Conservation (phyloP, 2,329 filamentous ascomycete genomes). For the Cordyceps tenuipes region DNA sequence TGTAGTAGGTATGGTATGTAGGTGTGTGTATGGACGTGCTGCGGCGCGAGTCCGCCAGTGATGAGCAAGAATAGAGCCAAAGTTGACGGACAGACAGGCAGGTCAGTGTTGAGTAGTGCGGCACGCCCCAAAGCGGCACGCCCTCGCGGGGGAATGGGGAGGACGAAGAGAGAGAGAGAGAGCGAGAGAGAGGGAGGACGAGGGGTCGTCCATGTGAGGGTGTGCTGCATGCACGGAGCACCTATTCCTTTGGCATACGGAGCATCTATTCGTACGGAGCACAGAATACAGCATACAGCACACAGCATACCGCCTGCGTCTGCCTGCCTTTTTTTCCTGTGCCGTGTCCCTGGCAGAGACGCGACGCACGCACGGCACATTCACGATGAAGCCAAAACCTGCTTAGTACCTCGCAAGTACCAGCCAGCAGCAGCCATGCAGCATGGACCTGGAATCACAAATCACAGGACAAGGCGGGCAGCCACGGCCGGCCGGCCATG, state of each 20-base stretch:
- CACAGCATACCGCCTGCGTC: too few species aligned
- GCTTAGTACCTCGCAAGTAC: not conserved
- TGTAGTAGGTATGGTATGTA: too few species aligned
- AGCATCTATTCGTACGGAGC: too few species aligned
- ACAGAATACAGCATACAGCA: not conserved
- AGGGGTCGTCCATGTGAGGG: not conserved
- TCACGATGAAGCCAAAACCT: not conserved
- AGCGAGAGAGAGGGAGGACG: not conserved
- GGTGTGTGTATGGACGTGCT: not conserved
- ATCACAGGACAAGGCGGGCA: too few species aligned
- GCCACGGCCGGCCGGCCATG: too few species aligned
- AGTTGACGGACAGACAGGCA: not conserved
- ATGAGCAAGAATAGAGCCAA: constrained; percentile 9
- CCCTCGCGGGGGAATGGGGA: not conserved
- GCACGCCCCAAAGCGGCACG: not conserved
- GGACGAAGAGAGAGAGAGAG: not conserved
- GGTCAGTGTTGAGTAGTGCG: not conserved
- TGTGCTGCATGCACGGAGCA: not conserved
- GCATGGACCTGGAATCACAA: not conserved
- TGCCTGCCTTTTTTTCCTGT: not conserved
- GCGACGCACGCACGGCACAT: constrained; percentile 2
- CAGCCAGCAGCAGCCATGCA: not conserved
- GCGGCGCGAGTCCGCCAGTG: not conserved
- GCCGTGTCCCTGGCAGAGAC: not conserved
- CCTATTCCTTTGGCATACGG: too few species aligned